Evolutionary conservation across 176 grass and related monocot genomes (phyloP).

Genomic region (Tuctoria greenei): DNA sequence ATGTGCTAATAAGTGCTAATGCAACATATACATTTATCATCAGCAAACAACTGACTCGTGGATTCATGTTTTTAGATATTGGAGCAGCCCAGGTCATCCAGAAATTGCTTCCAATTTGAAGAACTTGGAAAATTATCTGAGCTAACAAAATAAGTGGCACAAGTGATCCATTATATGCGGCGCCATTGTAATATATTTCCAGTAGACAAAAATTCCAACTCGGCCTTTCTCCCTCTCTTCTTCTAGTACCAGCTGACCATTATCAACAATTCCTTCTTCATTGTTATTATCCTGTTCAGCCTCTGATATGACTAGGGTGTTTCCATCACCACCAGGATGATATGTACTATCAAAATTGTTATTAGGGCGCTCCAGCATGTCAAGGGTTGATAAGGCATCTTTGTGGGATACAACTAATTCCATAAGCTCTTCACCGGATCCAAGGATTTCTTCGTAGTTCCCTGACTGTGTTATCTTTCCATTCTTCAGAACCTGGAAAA

Average conservation of each 20-base stretch:
- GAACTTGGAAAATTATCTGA: constrained; percentile 51
- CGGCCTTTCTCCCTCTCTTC: constrained; percentile 79
- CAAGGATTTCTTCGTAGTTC: constrained; percentile 51
- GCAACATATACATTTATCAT: constrained; percentile 52
- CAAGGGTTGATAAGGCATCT: constrained; percentile 48
- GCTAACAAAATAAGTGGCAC: constrained; percentile 57
- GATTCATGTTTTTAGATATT: constrained; percentile 33
- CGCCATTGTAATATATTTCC: constrained; percentile 64
- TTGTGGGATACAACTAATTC: constrained; percentile 53
- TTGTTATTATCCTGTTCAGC: not conserved
- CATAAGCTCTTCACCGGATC: constrained; percentile 54
- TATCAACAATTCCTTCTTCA: not conserved
- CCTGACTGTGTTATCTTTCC: constrained; percentile 63
- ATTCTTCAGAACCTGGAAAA: constrained; percentile 58
- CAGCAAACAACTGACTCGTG: constrained; percentile 39
- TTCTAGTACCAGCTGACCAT: constrained; percentile 57
- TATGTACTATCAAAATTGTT: not conserved
- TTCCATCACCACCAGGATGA: not conserved
- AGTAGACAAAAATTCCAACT: constrained; percentile 60
- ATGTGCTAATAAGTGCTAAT: constrained; percentile 46
- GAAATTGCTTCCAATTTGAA: constrained; percentile 64
- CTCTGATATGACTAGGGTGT: not conserved
- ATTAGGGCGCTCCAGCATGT: constrained; percentile 2
- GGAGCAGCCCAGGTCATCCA: constrained; percentile 71
- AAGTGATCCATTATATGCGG: constrained; percentile 55